Evolutionary conservation across 805 yeast genomes (phyloP).

Genomic region (Phaffomyces antillensis): DNA sequence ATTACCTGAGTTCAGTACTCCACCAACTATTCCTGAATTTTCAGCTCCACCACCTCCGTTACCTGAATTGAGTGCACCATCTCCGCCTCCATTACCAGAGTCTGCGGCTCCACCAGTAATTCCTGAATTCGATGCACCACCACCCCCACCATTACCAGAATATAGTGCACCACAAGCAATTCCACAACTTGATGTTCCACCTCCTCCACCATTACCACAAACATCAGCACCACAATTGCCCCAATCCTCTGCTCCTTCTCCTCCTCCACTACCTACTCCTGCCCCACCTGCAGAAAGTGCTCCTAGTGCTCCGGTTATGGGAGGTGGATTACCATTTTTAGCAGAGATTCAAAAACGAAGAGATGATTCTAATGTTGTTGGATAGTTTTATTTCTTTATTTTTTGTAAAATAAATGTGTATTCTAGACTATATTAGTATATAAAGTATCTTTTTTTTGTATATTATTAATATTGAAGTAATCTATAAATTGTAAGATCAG

Average conservation of each 20-base stretch:
- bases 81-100: constrained; percentile 27
- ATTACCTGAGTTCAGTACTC: constrained; percentile 26
- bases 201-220: constrained; percentile 21
- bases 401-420: too few species aligned
- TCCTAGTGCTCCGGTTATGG: constrained; percentile 9
- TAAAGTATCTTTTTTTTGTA: not conserved
- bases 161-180: constrained; percentile 26
- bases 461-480: too few species aligned
- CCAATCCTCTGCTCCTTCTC: constrained; percentile 7
- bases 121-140: constrained; percentile 21
- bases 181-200: constrained; percentile 17
- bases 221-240: too few species aligned
- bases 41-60: constrained; percentile 24
- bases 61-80: constrained; percentile 23
- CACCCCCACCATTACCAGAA: constrained; percentile 28
- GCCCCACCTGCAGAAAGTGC: not conserved
- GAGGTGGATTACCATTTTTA: constrained; percentile 41
- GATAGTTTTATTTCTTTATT: constrained; percentile 14
- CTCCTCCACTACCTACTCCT: not conserved
- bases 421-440: not conserved
- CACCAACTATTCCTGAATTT: constrained; percentile 24
- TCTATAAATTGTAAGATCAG: too few species aligned
- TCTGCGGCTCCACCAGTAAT: constrained; percentile 26
- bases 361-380: constrained; percentile 40
- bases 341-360: constrained; percentile 44